Percentiles rank a stretch among this genome's conserved stretches.
phyloP scores from a whole-genome alignment of 768 basidiomycete species.

The Amanita muscaria region DNA sequence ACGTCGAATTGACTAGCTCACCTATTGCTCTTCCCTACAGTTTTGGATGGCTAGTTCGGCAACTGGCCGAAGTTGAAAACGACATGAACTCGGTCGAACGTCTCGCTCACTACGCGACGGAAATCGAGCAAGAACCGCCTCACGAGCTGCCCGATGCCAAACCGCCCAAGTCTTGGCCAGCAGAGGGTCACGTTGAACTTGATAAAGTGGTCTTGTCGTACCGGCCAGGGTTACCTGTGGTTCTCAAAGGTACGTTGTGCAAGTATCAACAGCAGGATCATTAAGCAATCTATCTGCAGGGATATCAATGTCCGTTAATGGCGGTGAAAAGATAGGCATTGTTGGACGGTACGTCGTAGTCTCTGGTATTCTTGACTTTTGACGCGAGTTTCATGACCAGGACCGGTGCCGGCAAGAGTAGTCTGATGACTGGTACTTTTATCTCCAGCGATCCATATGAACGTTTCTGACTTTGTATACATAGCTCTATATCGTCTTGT shows the following conservation, averaged over 20 bases:
- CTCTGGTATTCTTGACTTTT: no score
- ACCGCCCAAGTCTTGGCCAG: conserved; percentile 65
- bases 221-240: no score
- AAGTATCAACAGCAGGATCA: no score
- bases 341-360: conserved; percentile 52
- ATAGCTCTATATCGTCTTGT: conserved; percentile 45
- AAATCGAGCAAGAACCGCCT: conserved; percentile 79
- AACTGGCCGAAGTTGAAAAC: no score
- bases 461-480: not conserved
- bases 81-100: conserved; percentile 91
- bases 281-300: no score
- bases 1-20: not conserved
- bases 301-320: conserved; percentile 55
- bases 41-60: conserved; percentile 72
- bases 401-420: conserved; percentile 88
- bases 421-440: conserved; percentile 64
- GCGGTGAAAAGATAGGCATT: conserved; percentile 88
- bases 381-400: no score
- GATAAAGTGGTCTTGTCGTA: no score
- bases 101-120: conserved; percentile 72
- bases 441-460: not conserved
- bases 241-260: no score
- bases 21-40: conserved; percentile 23
- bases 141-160: conserved; percentile 53
- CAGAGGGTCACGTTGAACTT: no score